Base-by-base conservation (phyloP, 75 land plant species). In the Sequoia sempervirens region DNA sequence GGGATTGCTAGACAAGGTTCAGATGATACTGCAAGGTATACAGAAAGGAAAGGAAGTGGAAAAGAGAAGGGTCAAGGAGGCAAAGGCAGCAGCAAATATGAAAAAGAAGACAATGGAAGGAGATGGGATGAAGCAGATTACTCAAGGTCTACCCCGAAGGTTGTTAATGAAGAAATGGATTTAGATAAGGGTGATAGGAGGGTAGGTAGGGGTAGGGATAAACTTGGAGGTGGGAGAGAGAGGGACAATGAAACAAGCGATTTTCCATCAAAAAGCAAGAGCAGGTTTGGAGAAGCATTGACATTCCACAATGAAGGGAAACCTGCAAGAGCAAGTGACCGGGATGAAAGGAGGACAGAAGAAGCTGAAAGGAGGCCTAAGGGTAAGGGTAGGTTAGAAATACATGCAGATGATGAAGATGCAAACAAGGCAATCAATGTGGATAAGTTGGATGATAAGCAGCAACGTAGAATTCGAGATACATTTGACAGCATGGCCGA, bases 121-220 rank as follows among this genome's bases (percentile, higher is more conserved):
- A 91, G 80, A 84, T 92, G 93, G 94, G 95, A 94, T 81, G 93
- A 90, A 64, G 32, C 84, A 30, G 93, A 91, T 86, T 13, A 32
- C 82, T 75, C 46, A 26, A 40, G 85, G 50, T 47, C 43, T 84
- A 50, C 80, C 54, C 28, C 61, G 73, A 46, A 40, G 80, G 46
- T 74, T 64, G 46, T 52, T 66, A 84, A 45, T 69, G 75, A 85
- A 76, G 86, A 69, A 37, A 34, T 46, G 46, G 54, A 86, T 64
- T 32, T 20, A 14, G 91, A 91, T 52, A 86, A 58, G 79, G 54
- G 66, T 81, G 91, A 89, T 73, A 30, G 64, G 56, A 87, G 89
- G 83, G 86, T 76, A 83, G 88, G 83, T 2, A 91, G 87, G 81
- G 50, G 80, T 43, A 87, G 92, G n/a, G 96, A 93, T 20, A 90